These are phyloP conservation scores for Lactarius deliciosus DNA, from an alignment of 768 basidiomycete species.

Conservation along the genomic window DNA sequence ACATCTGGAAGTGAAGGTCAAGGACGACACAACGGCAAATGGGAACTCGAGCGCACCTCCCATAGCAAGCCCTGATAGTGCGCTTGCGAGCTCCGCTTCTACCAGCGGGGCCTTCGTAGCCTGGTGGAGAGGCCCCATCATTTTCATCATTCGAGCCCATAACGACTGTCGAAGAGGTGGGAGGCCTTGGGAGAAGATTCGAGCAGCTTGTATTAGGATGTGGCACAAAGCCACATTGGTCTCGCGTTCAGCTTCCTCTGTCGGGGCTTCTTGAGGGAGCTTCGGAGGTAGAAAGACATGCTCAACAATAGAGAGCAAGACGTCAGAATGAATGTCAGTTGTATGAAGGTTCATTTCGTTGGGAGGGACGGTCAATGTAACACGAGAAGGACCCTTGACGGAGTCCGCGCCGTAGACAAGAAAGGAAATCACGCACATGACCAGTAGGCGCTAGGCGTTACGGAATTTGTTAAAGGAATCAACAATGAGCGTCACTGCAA, in stretches of 20 bases:
- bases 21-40: no score
- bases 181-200: neutral
- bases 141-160: conserved; percentile 4
- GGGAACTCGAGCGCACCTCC: neutral
- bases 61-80: neutral
- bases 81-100: neutral
- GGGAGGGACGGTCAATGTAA: neutral
- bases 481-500: no score
- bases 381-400: neutral
- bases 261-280: conserved; percentile 17
- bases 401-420: neutral
- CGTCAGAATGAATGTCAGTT: neutral
- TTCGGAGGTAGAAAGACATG: conserved; percentile 23
- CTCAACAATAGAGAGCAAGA: conserved; percentile 4
- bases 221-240: conserved; percentile 4
- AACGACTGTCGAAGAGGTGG: neutral
- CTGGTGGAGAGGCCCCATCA: neutral
- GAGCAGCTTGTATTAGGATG: conserved; percentile 8
- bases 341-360: neutral
- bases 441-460: neutral
- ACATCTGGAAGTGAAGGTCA: neutral
- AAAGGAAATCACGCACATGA: no score
- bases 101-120: neutral
- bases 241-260: neutral
- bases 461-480: neutral